phyloP scores from a whole-genome alignment of 202 grass and related monocot species.

The Schoenoplectus triqueter region DNA sequence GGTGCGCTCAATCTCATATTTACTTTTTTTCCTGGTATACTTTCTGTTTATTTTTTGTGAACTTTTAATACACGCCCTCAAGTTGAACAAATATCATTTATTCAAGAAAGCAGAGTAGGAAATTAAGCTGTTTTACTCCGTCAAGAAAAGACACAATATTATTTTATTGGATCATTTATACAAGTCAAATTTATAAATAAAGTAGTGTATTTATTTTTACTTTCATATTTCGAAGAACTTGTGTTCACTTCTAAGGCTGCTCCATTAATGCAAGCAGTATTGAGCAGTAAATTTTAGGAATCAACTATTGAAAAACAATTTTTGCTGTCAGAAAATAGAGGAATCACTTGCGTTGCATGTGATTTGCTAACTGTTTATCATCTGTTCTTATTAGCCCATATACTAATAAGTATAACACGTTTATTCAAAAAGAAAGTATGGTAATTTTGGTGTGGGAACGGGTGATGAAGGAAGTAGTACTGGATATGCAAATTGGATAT shows the following conservation, averaged over 20 bases:
- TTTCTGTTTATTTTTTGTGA: constrained; percentile 27
- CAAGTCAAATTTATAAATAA: neutral
- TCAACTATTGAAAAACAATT: neutral
- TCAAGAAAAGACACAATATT: neutral
- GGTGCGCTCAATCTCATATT: constrained; percentile 5
- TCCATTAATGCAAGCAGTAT: neutral
- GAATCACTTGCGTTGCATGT: constrained; percentile 9
- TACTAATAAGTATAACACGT: too few relatives aligned
- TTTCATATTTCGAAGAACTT: neutral
- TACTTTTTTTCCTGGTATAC: neutral
- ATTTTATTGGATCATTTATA: neutral
- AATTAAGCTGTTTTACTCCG: neutral
- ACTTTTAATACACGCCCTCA: neutral
- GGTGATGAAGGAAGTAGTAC: too few relatives aligned
- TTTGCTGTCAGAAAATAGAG: neutral
- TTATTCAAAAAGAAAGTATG: too few relatives aligned
- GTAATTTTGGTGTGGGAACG: too few relatives aligned
- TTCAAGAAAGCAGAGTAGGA: neutral
- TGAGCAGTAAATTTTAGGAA: neutral
- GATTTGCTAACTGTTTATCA: constrained; percentile 1
- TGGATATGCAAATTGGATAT: too few relatives aligned
- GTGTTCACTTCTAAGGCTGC: neutral
- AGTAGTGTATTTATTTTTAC: neutral
- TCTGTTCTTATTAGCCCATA: too few relatives aligned
- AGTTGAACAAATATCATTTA: constrained; percentile 20